Percentiles rank a stretch among this genome's conserved stretches.
Evolutionary conservation across 345 rosid species (phyloP).

Genomic region (Carallia pectinifolia): DNA sequence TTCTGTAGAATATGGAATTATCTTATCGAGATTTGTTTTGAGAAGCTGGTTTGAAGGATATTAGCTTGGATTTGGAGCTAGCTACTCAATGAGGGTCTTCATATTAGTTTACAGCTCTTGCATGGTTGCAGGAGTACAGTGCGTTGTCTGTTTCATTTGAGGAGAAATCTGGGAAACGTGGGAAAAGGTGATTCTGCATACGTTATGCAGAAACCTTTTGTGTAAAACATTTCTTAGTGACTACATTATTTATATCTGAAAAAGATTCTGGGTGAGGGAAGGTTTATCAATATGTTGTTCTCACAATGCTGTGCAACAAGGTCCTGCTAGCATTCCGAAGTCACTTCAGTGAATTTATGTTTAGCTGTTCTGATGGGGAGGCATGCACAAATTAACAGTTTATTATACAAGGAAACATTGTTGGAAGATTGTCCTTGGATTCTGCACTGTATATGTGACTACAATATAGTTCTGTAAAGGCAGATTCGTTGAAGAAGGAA

Average conservation of each 20-base stretch:
- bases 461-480: not conserved
- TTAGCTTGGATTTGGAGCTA: not conserved
- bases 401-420: no score
- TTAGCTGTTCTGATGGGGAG: no score
- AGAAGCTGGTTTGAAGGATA: not conserved
- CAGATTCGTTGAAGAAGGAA: not conserved
- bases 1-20: not conserved
- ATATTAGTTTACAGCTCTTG: no score
- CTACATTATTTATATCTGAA: not conserved
- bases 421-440: no score
- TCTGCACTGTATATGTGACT: no score
- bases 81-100: constrained; percentile 3
- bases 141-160: no score
- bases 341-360: not conserved
- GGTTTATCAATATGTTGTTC: not conserved
- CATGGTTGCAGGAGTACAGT: no score
- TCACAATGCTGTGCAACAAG: constrained; percentile 15
- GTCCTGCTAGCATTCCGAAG: not conserved
- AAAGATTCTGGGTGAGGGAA: not conserved
- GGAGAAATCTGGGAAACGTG: not conserved
- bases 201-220: no score
- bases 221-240: not conserved
- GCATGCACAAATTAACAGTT: no score
- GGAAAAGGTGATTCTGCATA: not conserved
- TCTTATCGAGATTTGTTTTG: constrained; percentile 4